Conservation (phyloP, 2,329 filamentous ascomycete genomes). For the Aspergillus aculeatus region DNA sequence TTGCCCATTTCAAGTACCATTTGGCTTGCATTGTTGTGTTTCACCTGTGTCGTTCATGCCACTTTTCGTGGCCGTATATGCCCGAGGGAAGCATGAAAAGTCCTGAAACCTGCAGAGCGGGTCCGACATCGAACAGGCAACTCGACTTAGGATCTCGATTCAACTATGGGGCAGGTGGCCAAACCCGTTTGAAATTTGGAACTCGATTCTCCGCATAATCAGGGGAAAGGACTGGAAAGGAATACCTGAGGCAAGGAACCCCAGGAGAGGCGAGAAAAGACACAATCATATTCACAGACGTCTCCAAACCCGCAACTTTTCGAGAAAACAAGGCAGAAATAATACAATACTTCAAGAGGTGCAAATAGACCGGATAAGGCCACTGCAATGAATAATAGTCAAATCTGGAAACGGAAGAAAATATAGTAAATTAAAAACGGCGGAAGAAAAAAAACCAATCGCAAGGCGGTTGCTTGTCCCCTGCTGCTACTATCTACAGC, state of each 20-base stretch:
- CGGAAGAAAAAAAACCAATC: background rate
- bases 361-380: background rate
- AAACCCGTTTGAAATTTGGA: background rate
- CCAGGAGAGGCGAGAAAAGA: too few relatives aligned
- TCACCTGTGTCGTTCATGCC: background rate
- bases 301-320: background rate
- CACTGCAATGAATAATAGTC: background rate
- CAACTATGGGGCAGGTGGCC: background rate
- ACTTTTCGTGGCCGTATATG: background rate
- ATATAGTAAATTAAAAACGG: background rate
- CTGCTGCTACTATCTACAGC: conserved; percentile 20
- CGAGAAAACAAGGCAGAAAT: background rate
- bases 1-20: background rate
- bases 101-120: background rate
- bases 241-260: too few relatives aligned
- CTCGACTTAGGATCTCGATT: background rate
- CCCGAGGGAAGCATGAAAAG: background rate
- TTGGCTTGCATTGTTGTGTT: background rate
- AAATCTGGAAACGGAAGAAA: background rate
- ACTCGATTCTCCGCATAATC: background rate
- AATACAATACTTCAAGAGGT: background rate
- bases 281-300: background rate
- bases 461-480: conserved; percentile 11
- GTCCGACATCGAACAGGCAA: background rate
- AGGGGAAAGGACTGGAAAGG: too few relatives aligned